phyloP scores from a whole-genome alignment of 2,329 filamentous ascomycete species.

The Xylaria sp. region DNA sequence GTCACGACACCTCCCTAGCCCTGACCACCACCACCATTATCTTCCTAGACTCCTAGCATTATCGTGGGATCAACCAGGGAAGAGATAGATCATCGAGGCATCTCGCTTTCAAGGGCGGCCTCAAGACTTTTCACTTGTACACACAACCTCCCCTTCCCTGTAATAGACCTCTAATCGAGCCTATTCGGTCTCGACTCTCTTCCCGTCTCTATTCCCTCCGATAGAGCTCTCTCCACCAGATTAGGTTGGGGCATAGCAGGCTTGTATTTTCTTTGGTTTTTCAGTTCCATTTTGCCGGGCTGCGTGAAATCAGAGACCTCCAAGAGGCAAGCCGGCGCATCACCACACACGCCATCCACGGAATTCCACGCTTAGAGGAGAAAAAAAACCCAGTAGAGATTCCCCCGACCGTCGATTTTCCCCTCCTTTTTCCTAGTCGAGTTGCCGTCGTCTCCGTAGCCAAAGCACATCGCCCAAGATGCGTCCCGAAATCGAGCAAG shows the following conservation, averaged over 20 bases:
- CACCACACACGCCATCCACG: not conserved
- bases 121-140: not conserved
- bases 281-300: not conserved
- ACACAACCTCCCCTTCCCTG: not conserved
- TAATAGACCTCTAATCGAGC: conserved; percentile 17
- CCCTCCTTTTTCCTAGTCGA: not conserved
- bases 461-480: conserved; percentile 49
- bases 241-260: not conserved
- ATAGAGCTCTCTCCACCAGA: not conserved
- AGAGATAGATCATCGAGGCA: not conserved
- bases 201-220: not conserved
- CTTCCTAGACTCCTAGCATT: not conserved
- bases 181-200: not conserved
- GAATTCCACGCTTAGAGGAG: not conserved
- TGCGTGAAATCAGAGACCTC: not conserved
- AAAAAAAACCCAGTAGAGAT: not conserved
- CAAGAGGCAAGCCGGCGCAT: not conserved
- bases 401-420: not conserved
- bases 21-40: no score
- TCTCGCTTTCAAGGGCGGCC: not conserved
- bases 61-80: not conserved
- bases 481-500: conserved; percentile 98
- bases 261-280: not conserved
- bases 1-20: no score
- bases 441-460: conserved; percentile 7